Percentiles rank a stretch among this genome's conserved stretches.
Evolutionary conservation across 83 land plant genomes (phyloP).

Genomic region (Diphasiastrum complanatum): DNA sequence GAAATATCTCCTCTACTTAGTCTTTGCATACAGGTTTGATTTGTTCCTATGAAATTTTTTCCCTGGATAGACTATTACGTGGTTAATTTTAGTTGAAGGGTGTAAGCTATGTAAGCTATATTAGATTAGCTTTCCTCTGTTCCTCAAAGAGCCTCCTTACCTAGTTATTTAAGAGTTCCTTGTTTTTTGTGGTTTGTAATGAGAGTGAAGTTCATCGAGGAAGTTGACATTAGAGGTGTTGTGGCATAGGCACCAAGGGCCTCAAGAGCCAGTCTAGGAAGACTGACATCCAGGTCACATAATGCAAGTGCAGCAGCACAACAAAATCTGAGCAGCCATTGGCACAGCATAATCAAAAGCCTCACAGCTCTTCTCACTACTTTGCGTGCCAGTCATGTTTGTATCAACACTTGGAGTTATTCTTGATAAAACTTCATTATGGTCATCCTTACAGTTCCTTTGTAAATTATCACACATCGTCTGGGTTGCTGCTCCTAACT

Average conservation of each 20-base stretch:
- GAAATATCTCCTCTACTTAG: constrained; percentile 64
- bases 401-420: no score
- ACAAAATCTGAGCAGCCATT: constrained; percentile 57
- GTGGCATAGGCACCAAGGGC: constrained; percentile 98
- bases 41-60: no score
- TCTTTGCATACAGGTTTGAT: constrained; percentile 76
- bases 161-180: no score
- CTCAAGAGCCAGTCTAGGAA: constrained; percentile 54
- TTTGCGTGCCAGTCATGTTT: constrained; percentile 74
- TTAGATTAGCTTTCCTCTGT: no score
- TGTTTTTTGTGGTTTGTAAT: no score
- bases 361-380: constrained; percentile 57
- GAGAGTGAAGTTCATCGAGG: background rate
- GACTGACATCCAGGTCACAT: constrained; percentile 62
- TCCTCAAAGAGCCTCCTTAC: no score
- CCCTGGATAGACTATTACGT: no score
- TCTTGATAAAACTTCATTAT: background rate
- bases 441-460: no score
- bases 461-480: background rate
- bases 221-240: no score
- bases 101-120: no score
- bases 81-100: no score
- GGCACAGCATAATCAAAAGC: constrained; percentile 87
- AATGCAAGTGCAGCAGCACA: constrained; percentile 59
- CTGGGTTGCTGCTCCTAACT: background rate